Evolutionary conservation across 2,329 filamentous ascomycete genomes (phyloP), one percentile per base, ranked within the genome.

Genomic region (Aspergillus latus): DNA sequence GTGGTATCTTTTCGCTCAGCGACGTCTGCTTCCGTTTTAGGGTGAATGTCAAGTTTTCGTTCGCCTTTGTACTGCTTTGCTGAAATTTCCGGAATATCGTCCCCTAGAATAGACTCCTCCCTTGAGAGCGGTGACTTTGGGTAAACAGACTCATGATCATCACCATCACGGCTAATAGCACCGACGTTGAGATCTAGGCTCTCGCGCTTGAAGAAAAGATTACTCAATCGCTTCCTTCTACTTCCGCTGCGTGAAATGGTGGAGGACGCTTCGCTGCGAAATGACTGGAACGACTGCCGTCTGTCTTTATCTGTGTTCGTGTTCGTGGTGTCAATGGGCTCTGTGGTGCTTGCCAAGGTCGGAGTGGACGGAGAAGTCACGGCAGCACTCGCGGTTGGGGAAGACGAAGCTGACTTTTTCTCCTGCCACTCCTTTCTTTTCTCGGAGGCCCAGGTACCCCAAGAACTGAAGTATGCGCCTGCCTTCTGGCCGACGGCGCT

Each of bases 401-500:
- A 65, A 0, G 66, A 60, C 2, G 70, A 64, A 15, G 63, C 56
- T 11, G 59, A 60, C 50, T 70, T 73, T 55, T 72, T 73, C 26
- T 76, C 72, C 58, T 76, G 73, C 77, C 76, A 80, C 59, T 75
- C 77, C 59, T 72, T 77, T 30, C 72, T 72, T 63, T 74, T 75
- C 54, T 80, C 78, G 58, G 66, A 74, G 4, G 84, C 84, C 84
- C 84, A 87, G 1, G 78, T 72, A 4, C 84, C 80, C 84, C 84
- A 87, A 0, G 82, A 85, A 54, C 80, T 85, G 49, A 88, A 71
- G 64, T 87, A 88, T 1, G 85, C 81, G 13, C 83, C 77, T n/a
- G 84, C 84, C 39, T 79, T 76, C 50, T 81, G 81, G 9, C 79
- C 72, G 2, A 82, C 83, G 8, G 80, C 80, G 57, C 76, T 75